These are phyloP conservation scores for Barnettozyma populi DNA, from an alignment of 805 yeast species.

Conservation along the genomic window DNA sequence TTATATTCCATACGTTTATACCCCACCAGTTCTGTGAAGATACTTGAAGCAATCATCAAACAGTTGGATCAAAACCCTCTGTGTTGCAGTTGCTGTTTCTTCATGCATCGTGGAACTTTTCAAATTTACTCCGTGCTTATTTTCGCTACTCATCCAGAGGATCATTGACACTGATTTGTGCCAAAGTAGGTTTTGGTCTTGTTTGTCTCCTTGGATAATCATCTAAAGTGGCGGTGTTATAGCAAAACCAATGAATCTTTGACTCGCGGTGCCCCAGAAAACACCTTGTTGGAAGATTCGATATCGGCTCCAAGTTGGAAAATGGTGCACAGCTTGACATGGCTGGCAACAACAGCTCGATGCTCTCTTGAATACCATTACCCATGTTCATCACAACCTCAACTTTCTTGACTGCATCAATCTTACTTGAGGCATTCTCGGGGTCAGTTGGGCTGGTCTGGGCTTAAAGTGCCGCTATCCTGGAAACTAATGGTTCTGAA, in stretches of 20 bases:
- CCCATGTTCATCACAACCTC: slow-evolving; percentile 48
- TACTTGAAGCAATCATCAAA: slow-evolving; percentile 35
- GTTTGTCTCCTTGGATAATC: slow-evolving; percentile 33
- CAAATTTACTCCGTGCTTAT: slow-evolving; percentile 31
- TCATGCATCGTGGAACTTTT: slow-evolving; percentile 4
- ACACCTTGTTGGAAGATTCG: slow-evolving; percentile 20
- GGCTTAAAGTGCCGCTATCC: slow-evolving; percentile 27
- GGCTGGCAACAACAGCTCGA: slow-evolving; percentile 35
- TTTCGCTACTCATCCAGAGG: slow-evolving; percentile 37
- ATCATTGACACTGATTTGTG: slow-evolving; percentile 33
- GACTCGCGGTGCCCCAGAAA: no score
- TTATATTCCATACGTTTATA: slow-evolving; percentile 30
- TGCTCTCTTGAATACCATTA: slow-evolving; percentile 24
- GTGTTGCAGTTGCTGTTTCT: no score
- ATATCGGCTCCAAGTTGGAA: slow-evolving; percentile 55
- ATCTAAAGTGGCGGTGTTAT: not conserved
- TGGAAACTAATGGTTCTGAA: slow-evolving; percentile 22
- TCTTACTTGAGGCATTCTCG: slow-evolving; percentile 20
- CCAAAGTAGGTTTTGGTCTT: slow-evolving; percentile 38
- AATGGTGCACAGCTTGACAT: slow-evolving; percentile 50
- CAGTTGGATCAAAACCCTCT: no score
- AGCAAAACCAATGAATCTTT: not conserved
- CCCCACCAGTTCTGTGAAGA: slow-evolving; percentile 32
- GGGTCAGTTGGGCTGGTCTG: slow-evolving; percentile 17
- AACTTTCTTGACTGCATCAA: slow-evolving; percentile 38